Base-by-base conservation (phyloP, 352 stramenopile genomes). In the Aphanomyces invadans region DNA sequence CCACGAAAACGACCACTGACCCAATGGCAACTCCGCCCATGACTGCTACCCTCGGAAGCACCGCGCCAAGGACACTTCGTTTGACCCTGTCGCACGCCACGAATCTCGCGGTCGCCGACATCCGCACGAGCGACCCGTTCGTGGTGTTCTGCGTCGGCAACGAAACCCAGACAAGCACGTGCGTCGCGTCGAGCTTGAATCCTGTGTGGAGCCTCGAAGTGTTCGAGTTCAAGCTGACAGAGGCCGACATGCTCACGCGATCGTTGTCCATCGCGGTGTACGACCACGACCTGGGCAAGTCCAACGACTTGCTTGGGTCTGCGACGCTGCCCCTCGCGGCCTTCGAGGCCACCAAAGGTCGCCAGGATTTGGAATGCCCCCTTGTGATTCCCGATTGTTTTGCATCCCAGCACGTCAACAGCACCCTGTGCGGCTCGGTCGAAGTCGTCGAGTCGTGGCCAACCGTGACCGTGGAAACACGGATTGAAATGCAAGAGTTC, bases 111-210 rank as follows among this genome's bases (percentile, higher is more conserved):
- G n/a, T n/a, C n/a, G n/a, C n/a, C n/a, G n/a, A n/a, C n/a, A n/a
- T n/a, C n/a, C n/a, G n/a, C n/a, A n/a, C n/a, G n/a, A 89, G 80
- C 69, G 83, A 92, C 63, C 83, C 83, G 64, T 92, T 86, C 69
- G 83, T 92, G 33, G 74, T 72, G 5, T 71, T 92, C 54, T 67
- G 81, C 64, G 46, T 92, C 29, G 76, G 77, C 21, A 70, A 76
- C 44, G 72, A 86, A 62, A 71, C 70, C 28, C 60, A 83, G 53
- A 73, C 76, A 57, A 87, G 75, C 45, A 78, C 80, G 17, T 79
- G 71, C 38, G 75, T 83, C 62, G 74, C 68, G 53, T 74, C 73
- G 26, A 61, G 52, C 29, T 71, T 92, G 21, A 76, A 90, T 39
- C 83, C 83, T 3, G 80, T 80, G 54, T 92, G 83, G 83, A 73